Percentiles rank a stretch among this genome's conserved stretches.
phyloP scores from a whole-genome alignment of 148 eudicot species.

The Arctostaphylos glauca region DNA sequence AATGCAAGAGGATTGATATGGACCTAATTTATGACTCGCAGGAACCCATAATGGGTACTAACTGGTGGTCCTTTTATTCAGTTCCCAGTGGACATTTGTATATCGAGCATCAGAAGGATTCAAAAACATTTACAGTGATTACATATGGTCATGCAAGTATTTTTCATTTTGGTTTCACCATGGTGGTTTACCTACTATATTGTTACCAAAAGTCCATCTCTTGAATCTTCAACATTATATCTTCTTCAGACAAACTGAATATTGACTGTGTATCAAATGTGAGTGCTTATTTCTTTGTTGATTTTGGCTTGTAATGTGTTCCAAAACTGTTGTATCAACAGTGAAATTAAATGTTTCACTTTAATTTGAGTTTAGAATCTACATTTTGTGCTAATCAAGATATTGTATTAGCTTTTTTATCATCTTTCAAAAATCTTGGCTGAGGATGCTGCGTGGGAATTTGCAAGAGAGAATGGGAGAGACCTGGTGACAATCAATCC shows the following conservation, averaged over 20 bases:
- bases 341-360: neutral
- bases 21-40: too few relatives aligned
- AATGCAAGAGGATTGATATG: too few relatives aligned
- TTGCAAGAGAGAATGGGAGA: conserved; percentile 27
- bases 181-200: neutral
- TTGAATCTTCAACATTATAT: neutral
- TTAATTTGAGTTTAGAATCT: neutral
- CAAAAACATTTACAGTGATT: too few relatives aligned
- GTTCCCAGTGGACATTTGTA: too few relatives aligned
- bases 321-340: neutral
- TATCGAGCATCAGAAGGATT: too few relatives aligned
- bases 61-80: too few relatives aligned
- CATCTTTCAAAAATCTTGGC: conserved; percentile 38
- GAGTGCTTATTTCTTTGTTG: neutral
- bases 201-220: neutral
- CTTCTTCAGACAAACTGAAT: neutral
- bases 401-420: conserved; percentile 23
- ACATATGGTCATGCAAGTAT: neutral
- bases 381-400: neutral
- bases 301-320: neutral
- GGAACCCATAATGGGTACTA: too few relatives aligned
- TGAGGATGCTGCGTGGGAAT: conserved; percentile 36
- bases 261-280: neutral
- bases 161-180: neutral
- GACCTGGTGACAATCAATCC: conserved; percentile 38